phyloP scores from a whole-genome alignment of 768 basidiomycete species.

The Rhodotorula diobovata region DNA sequence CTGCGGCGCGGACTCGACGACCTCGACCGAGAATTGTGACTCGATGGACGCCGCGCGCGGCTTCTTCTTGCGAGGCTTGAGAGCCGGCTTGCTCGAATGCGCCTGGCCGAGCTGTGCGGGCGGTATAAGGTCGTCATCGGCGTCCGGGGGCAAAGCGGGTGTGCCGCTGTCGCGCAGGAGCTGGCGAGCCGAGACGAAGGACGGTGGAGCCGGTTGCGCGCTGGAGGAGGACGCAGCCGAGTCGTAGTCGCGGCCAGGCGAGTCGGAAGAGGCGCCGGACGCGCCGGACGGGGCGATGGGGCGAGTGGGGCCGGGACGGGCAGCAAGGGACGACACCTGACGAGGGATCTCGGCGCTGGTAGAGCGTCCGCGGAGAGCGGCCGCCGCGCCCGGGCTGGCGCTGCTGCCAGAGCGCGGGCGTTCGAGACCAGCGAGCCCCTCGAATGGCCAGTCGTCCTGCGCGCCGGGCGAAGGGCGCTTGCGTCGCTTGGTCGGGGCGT shows the following conservation, averaged over 20 bases:
- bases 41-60: neutral
- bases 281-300: no score
- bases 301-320: no score
- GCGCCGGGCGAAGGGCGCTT: neutral
- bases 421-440: neutral
- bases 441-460: neutral
- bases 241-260: no score
- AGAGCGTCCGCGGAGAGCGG: no score
- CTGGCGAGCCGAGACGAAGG: constrained; percentile 19
- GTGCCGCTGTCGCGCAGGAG: neutral
- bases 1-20: neutral
- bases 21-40: neutral
- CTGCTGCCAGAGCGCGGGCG: neutral
- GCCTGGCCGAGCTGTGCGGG: neutral
- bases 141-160: neutral
- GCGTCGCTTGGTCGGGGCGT: neutral
- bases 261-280: neutral
- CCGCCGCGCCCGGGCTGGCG: no score
- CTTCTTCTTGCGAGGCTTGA: neutral
- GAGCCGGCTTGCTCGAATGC: no score
- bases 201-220: neutral
- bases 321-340: no score
- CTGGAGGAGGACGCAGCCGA: neutral
- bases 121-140: neutral
- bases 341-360: no score